Conservation (phyloP, 2,329 filamentous ascomycete genomes). For the Scytalidium lignicola region DNA sequence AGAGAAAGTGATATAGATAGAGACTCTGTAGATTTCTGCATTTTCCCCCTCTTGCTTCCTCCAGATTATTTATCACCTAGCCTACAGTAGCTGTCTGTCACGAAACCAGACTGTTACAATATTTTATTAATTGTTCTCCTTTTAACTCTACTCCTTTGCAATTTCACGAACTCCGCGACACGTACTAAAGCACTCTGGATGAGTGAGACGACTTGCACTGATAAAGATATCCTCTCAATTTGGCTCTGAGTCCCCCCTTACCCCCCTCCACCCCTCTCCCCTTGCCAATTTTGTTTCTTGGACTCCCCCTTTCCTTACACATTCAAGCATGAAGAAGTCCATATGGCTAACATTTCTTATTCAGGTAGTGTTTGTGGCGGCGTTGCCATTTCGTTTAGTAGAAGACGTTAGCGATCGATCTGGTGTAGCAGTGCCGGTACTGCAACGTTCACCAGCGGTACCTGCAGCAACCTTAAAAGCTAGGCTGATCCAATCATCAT, state of each 20-base stretch:
- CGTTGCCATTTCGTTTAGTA: background rate
- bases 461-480: background rate
- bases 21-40: background rate
- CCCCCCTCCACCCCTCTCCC: background rate
- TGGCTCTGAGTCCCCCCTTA: background rate
- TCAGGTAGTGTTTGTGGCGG: background rate
- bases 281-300: too few species aligned
- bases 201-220: background rate
- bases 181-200: background rate
- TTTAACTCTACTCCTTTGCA: background rate
- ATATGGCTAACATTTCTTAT: background rate
- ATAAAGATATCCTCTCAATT: background rate
- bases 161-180: too few species aligned
- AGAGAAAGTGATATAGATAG: background rate
- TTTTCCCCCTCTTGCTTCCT: background rate
- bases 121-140: background rate
- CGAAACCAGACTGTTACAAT: too few species aligned
- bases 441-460: background rate
- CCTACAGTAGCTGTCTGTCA: too few species aligned
- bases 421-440: background rate
- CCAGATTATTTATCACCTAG: background rate
- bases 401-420: background rate
- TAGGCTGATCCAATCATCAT: background rate
- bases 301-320: background rate
- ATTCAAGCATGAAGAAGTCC: background rate